Evolutionary conservation across 768 basidiomycete genomes (phyloP).

Genomic region (Strobilomyces echinocephalus): DNA sequence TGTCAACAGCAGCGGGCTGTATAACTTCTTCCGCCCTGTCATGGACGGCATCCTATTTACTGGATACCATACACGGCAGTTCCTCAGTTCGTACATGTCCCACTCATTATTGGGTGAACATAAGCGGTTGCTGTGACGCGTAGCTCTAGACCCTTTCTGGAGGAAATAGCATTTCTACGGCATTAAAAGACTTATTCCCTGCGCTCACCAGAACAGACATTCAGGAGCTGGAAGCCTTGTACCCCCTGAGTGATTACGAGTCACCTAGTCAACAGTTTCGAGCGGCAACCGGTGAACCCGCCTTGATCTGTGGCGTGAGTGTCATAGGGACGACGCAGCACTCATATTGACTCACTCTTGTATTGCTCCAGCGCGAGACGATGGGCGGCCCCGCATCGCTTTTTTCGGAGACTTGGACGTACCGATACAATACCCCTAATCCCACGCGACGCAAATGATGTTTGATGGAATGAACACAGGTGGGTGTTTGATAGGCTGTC

Average conservation of each 20-base stretch:
- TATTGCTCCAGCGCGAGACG: constrained; percentile 36
- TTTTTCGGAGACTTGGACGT: constrained; percentile 42
- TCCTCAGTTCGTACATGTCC: constrained; percentile 46
- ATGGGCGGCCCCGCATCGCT: constrained; percentile 40
- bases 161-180: constrained; percentile 32
- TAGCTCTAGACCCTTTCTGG: constrained; percentile 48
- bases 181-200: constrained; percentile 43
- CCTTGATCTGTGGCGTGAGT: constrained; percentile 52
- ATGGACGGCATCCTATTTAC: constrained; percentile 50
- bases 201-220: constrained; percentile 38
- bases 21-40: constrained; percentile 49
- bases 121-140: not conserved
- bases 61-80: constrained; percentile 44
- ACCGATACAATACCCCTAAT: constrained; percentile 56
- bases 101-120: constrained; percentile 55
- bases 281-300: constrained; percentile 46
- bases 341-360: constrained; percentile 5
- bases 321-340: not conserved
- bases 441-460: constrained; percentile 65
- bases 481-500: constrained; percentile 20
- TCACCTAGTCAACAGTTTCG: constrained; percentile 39
- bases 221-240: constrained; percentile 36
- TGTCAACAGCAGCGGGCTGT: constrained; percentile 35
- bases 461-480: constrained; percentile 58
- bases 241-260: constrained; percentile 42